phyloP scores from a whole-genome alignment of 768 basidiomycete genomes.

The Mrakia gelida region DNA sequence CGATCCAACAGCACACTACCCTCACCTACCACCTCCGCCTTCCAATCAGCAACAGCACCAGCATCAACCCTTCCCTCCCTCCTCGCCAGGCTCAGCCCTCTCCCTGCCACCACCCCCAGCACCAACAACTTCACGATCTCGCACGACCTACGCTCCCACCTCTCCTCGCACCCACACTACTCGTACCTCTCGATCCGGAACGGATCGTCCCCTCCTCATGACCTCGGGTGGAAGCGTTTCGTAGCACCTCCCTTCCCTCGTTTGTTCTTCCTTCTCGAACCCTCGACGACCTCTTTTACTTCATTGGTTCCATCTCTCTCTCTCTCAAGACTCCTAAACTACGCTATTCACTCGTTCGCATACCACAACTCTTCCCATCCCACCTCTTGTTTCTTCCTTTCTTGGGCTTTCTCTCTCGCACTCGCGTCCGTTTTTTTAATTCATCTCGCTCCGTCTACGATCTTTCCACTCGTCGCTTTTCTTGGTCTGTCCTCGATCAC shows the following conservation, averaged over 20 bases:
- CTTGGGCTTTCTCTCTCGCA: not conserved
- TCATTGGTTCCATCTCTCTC: no score
- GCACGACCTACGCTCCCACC: conserved; percentile 13
- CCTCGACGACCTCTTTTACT: conserved; percentile 20
- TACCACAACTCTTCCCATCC: not conserved
- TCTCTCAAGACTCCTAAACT: not conserved
- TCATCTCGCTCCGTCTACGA: no score
- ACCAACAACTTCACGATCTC: not conserved
- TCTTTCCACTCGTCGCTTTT: no score
- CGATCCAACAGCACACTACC: not conserved
- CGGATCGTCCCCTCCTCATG: not conserved
- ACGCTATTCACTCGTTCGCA: no score
- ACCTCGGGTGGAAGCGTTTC: not conserved
- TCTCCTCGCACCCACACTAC: not conserved
- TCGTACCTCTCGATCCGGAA: not conserved
- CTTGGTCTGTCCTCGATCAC: no score
- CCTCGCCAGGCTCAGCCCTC: not conserved
- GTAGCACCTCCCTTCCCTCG: no score
- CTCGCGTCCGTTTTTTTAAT: not conserved
- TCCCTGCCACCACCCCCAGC: not conserved
- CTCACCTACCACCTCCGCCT: no score
- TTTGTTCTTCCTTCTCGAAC: conserved; percentile 28
- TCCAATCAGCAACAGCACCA: not conserved
- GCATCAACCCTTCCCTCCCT: not conserved
- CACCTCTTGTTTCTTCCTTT: not conserved